Evolutionary conservation across 1,284 basidiomycete genomes (phyloP).

Genomic region (Moniliella sp.): DNA sequence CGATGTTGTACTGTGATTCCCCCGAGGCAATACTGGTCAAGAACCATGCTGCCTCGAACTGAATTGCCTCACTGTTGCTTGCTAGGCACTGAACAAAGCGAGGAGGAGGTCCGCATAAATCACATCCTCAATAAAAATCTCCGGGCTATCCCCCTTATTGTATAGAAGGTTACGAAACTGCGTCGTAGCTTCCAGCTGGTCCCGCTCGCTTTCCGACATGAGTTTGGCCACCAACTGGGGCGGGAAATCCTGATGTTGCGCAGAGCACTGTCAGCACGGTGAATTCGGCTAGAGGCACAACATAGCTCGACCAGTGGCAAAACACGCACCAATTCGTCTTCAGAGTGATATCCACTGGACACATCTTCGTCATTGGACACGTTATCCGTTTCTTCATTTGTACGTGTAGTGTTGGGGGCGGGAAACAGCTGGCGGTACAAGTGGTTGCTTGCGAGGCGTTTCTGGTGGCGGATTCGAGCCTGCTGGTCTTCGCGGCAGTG

Average conservation of each 20-base stretch:
- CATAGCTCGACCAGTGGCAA: constrained; percentile 7
- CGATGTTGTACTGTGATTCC: constrained; percentile 90
- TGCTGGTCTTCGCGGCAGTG: constrained; percentile 31
- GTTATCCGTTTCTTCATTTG: constrained; percentile 15
- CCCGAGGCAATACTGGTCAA: constrained; percentile 98
- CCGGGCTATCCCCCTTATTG: constrained; percentile 99
- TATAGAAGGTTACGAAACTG: constrained; percentile 88
- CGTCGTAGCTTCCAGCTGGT: constrained; percentile 73
- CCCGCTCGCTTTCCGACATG: constrained; percentile 71
- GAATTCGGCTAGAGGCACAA: constrained; percentile 10
- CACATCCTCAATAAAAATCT: constrained; percentile 94
- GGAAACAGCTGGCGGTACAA: constrained; percentile 25
- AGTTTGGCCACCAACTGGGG: constrained; percentile 66
- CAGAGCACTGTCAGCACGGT: constrained; percentile 40
- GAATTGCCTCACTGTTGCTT: constrained; percentile 69
- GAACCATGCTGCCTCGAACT: constrained; percentile 99
- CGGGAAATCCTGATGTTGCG: constrained; percentile 44
- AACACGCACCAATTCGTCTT: constrained; percentile 45
- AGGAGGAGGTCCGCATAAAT: constrained; percentile 89
- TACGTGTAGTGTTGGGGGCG: too few species aligned
- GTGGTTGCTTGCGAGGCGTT: constrained; percentile 31
- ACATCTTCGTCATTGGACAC: constrained; percentile 29
- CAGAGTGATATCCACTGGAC: constrained; percentile 8
- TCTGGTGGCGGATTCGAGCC: constrained; percentile 32
- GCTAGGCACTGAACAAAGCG: constrained; percentile 88